A percentile compares a stretch with the other conserved stretches of the same genome.
Conservation (phyloP, 1,284 basidiomycete species). For the Neonothopanus nambi region DNA sequence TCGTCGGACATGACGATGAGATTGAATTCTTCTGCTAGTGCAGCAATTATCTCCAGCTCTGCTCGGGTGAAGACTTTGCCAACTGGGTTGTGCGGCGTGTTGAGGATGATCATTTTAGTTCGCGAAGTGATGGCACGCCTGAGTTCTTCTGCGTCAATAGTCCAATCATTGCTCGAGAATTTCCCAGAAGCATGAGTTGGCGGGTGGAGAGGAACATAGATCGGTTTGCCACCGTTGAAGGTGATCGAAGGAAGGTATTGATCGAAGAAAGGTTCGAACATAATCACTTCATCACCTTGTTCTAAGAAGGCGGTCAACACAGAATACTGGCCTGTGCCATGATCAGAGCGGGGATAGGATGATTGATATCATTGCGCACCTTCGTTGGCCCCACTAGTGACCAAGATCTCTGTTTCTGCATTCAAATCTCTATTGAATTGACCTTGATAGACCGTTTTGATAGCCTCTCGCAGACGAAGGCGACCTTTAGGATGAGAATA, state of each 20-base stretch:
- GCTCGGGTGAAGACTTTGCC: slow-evolving; percentile 90
- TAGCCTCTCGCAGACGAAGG: slow-evolving; percentile 81
- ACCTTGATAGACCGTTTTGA: slow-evolving; percentile 77
- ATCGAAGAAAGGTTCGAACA: slow-evolving; percentile 98
- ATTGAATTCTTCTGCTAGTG: slow-evolving; percentile 89
- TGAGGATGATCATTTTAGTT: slow-evolving; percentile 92
- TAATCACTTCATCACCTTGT: slow-evolving; percentile 93
- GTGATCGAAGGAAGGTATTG: slow-evolving; percentile 92
- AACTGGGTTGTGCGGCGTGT: slow-evolving; percentile 95
- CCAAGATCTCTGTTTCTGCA: slow-evolving; percentile 86
- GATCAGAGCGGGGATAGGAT: background rate
- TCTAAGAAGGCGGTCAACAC: slow-evolving; percentile 89
- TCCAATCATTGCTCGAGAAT: slow-evolving; percentile 82
- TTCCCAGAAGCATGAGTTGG: slow-evolving; percentile 56
- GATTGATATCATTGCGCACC: slow-evolving; percentile 45
- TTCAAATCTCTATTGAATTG: slow-evolving; percentile 76
- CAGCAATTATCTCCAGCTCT: slow-evolving; percentile 86
- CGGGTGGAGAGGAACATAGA: slow-evolving; percentile 95
- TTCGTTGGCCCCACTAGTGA: slow-evolving; percentile 96
- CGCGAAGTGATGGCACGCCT: slow-evolving; percentile 82
- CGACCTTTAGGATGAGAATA: slow-evolving; percentile 92
- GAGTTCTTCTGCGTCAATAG: slow-evolving; percentile 83
- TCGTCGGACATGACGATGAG: slow-evolving; percentile 94
- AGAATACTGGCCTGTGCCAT: slow-evolving; percentile 78
- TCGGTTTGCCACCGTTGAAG: slow-evolving; percentile 91